Conservation (phyloP, 1,284 basidiomycete genomes). For the Heterobasidion irregulare region DNA sequence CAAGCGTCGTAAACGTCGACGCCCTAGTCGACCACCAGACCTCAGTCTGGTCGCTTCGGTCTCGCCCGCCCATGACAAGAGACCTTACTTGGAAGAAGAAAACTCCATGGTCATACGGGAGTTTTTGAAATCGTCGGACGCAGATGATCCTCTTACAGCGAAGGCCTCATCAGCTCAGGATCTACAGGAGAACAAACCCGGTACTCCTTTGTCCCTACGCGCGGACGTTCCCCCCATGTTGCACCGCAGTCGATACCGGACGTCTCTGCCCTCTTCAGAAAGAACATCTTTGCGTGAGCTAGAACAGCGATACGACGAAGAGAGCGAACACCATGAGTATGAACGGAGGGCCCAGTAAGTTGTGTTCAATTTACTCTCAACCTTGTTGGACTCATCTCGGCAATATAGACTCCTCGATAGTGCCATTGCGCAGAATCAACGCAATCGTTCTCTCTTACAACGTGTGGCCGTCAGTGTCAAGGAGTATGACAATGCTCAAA, state of each 20-base stretch:
- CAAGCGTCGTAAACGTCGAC: constrained; percentile 9
- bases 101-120: background rate
- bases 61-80: background rate
- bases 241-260: constrained; percentile 14
- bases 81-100: background rate
- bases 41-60: constrained; percentile 6
- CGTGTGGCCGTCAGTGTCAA: constrained; percentile 48
- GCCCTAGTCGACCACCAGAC: constrained; percentile 8
- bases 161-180: constrained; percentile 1
- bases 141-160: background rate
- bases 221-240: constrained; percentile 2
- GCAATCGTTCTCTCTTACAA: constrained; percentile 57
- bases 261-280: constrained; percentile 19
- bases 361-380: constrained; percentile 2
- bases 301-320: constrained; percentile 35
- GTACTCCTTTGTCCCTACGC: background rate
- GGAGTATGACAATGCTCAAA: constrained; percentile 56
- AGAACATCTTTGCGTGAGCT: constrained; percentile 14
- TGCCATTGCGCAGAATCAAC: constrained; percentile 47
- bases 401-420: constrained; percentile 47
- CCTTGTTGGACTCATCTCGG: constrained; percentile 5
- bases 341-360: constrained; percentile 51
- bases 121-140: background rate
- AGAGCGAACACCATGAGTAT: constrained; percentile 44
- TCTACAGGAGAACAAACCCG: background rate